phyloP scores from a whole-genome alignment of 129 eudicot species.

The Tanacetum coccineum region DNA sequence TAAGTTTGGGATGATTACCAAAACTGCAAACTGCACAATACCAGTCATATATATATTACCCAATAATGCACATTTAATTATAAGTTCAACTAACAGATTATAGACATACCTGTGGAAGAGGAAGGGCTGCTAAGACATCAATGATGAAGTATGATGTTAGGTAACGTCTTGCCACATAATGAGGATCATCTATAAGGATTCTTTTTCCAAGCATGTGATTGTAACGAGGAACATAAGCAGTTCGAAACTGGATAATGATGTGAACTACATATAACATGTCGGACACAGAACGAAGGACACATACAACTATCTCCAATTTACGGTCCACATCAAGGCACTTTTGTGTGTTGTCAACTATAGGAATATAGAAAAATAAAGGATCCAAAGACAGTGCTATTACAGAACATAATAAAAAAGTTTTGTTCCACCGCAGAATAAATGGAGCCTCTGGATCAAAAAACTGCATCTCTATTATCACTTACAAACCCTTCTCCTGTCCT shows the following conservation, averaged over 20 bases:
- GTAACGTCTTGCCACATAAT: slow-evolving; percentile 31
- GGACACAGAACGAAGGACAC: slow-evolving; percentile 29
- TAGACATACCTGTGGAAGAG: slow-evolving; percentile 38
- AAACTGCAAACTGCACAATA: slow-evolving; percentile 32
- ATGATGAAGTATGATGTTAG: slow-evolving; percentile 30
- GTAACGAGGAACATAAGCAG: slow-evolving; percentile 1
- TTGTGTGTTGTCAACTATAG: slow-evolving; percentile 24
- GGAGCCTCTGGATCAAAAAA: slow-evolving; percentile 26
- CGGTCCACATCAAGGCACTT: slow-evolving; percentile 35
- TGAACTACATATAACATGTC: slow-evolving; percentile 26
- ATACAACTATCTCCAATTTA: slow-evolving; percentile 20
- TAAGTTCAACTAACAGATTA: no score
- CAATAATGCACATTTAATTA: no score
- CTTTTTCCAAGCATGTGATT: not conserved
- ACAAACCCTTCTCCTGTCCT: slow-evolving; percentile 1
- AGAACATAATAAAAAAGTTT: slow-evolving; percentile 29
- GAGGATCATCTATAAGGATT: slow-evolving; percentile 14
- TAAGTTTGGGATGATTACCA: slow-evolving; percentile 31
- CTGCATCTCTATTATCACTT: slow-evolving; percentile 18
- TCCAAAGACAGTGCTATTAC: slow-evolving; percentile 38
- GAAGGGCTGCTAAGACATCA: slow-evolving; percentile 40
- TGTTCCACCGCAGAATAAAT: slow-evolving; percentile 36
- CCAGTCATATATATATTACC: no score
- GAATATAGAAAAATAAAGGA: slow-evolving; percentile 42
- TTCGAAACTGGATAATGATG: slow-evolving; percentile 28